Evolutionary conservation across 768 basidiomycete species (phyloP), one percentile per base, ranked within the genome.

Genomic region (Coprinellus micaceus): DNA sequence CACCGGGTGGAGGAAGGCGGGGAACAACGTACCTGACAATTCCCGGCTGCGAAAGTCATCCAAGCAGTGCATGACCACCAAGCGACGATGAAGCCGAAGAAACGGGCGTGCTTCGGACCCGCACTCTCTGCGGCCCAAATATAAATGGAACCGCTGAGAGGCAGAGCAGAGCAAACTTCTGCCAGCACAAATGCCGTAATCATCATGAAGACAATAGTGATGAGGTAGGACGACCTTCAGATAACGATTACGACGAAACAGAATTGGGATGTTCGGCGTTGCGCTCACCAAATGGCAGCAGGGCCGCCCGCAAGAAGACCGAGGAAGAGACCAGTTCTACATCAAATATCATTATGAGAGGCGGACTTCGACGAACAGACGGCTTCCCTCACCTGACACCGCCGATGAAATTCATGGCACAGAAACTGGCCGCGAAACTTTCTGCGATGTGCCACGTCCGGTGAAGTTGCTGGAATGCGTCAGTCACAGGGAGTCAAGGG

Each of bases 61-160:
- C 94, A 96, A n/a, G 93, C 94, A 1, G 92, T 94, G 56, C 86
- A 87, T 13, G 90, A 78, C 93, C 93, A 96, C 89, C 90, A 96
- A 28, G 93, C 93, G 15, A 94, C 93, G 54, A 92, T 69, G 72
- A 94, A 93, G 0, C 91, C 93, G 60, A 92, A 82, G 70, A 95
- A 88, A 33, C 94, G 80, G 2, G 85, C 91, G 63, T 91, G 86
- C 62, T 90, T 91, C 4, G 86, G 86, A 2, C 94, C 94, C 4
- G 91, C 94, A 64, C 91, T 92, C 66, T 93, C 93, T 17, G 92
- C 93, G 0, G 92, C 90, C 94, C 94, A 96, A 48, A 94, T 85
- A 69, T 95, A 96, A 68, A 97, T 95, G 7, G 92, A 94, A 2
- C 94, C 94, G 54, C 89, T 91, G 49, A 94, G 69, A 4, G 90